Conservation (phyloP, 2,329 filamentous ascomycete species). For the Xylariomycetidae sp. region DNA sequence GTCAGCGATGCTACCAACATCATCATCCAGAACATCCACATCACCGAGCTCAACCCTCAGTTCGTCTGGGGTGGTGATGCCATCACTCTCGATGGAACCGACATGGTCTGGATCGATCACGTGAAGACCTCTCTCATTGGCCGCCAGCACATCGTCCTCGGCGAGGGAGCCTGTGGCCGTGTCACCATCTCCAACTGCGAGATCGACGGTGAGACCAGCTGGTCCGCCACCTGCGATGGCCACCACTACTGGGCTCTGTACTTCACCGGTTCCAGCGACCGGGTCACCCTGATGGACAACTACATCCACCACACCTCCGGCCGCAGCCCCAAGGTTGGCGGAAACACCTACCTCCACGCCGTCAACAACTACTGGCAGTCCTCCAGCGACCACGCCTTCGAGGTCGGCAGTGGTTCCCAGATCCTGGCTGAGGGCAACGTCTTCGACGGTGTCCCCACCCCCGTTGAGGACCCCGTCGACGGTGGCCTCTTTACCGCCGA, state of each 20-base stretch:
- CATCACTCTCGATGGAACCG: constrained; percentile 43
- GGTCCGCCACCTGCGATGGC: constrained; percentile 36
- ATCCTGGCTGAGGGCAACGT: constrained; percentile 45
- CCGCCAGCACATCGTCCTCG: constrained; percentile 36
- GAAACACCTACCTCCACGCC: constrained; percentile 29
- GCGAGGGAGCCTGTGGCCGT: constrained; percentile 26
- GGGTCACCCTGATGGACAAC: constrained; percentile 37
- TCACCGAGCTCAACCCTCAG: constrained; percentile 50
- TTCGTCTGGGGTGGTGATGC: constrained; percentile 57
- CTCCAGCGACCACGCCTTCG: constrained; percentile 34
- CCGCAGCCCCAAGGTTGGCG: constrained; percentile 36
- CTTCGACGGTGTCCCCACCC: constrained; percentile 38
- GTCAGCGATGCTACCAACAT: constrained; percentile 44
- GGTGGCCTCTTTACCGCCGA: constrained; percentile 30
- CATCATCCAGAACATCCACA: constrained; percentile 54
- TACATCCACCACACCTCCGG: constrained; percentile 39
- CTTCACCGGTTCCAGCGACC: constrained; percentile 32
- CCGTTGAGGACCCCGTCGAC: constrained; percentile 24
- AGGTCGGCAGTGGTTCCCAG: constrained; percentile 30
- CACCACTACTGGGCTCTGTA: constrained; percentile 43
- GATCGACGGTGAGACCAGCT: constrained; percentile 36
- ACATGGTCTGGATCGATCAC: constrained; percentile 27
- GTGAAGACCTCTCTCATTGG: constrained; percentile 32
- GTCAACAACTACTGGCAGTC: constrained; percentile 36
- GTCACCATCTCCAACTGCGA: constrained; percentile 42